Evolutionary conservation across 441 rosid genomes (phyloP).

Genomic region (Cnidoscolus chayamansa): DNA sequence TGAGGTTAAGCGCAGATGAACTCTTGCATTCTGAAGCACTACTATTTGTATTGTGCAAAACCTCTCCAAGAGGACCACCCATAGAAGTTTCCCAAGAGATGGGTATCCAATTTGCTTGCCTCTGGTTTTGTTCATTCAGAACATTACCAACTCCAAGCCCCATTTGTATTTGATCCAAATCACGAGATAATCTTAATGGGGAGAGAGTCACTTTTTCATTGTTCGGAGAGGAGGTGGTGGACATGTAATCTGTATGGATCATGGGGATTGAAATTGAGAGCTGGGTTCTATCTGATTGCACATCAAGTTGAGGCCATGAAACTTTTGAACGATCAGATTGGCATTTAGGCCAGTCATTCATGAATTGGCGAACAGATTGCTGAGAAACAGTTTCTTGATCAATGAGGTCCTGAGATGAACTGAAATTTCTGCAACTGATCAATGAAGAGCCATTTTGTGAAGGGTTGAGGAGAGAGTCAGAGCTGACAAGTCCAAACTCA

Average conservation of each 20-base stretch:
- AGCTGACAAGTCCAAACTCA: conserved; percentile 39
- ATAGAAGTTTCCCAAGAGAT: conserved; percentile 64
- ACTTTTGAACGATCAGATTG: conserved; percentile 34
- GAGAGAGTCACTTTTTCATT: conserved; percentile 38
- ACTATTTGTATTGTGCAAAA: conserved; percentile 40
- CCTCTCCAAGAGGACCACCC: conserved; percentile 89
- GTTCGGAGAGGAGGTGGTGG: conserved; percentile 49
- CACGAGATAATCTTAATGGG: conserved; percentile 48
- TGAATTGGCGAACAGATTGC: conserved; percentile 48
- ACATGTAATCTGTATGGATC: conserved; percentile 40
- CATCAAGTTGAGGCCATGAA: conserved; percentile 44
- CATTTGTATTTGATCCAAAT: conserved; percentile 47
- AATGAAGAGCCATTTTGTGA: conserved; percentile 30
- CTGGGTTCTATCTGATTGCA: conserved; percentile 48
- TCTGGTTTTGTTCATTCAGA: conserved; percentile 36
- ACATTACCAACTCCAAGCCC: conserved; percentile 40
- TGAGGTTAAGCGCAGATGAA: conserved; percentile 34
- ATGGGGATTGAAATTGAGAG: conserved; percentile 50
- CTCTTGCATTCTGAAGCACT: conserved; percentile 25
- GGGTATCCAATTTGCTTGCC: conserved; percentile 61
- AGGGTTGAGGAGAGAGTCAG: conserved; percentile 41
- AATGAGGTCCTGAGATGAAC: conserved; percentile 26
- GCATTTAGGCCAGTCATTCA: conserved; percentile 55
- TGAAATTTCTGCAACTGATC: conserved; percentile 30
- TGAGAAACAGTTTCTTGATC: conserved; percentile 36